Evolutionary conservation across 768 basidiomycete species (phyloP).

Genomic region (Suillus discolor): DNA sequence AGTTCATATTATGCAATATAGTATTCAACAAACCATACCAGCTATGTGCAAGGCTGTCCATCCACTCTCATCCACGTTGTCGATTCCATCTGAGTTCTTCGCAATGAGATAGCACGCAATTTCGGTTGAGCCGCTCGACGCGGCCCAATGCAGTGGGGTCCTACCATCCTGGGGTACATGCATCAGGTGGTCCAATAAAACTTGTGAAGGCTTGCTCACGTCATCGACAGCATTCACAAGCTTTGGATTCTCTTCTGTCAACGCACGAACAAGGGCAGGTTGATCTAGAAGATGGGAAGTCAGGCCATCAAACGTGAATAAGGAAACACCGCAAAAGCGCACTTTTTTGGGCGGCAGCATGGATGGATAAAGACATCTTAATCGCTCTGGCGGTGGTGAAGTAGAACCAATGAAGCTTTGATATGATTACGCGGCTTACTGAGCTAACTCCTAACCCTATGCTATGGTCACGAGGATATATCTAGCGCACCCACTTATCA

Average conservation of each 20-base stretch:
- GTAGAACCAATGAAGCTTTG: background rate
- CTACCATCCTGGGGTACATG: slow-evolving; percentile 60
- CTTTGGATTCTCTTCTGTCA: slow-evolving; percentile 63
- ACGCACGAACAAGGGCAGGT: slow-evolving; percentile 64
- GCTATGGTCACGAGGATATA: slow-evolving; percentile 16
- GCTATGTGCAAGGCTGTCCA: slow-evolving; percentile 86
- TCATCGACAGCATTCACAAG: slow-evolving; percentile 63
- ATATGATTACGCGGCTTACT: slow-evolving; percentile 15
- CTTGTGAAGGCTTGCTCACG: slow-evolving; percentile 39
- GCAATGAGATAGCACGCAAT: slow-evolving; percentile 70
- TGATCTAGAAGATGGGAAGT: slow-evolving; percentile 50
- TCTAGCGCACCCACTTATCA: background rate
- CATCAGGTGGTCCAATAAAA: background rate
- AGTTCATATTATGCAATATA: background rate
- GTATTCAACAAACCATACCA: slow-evolving; percentile 40
- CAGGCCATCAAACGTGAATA: background rate
- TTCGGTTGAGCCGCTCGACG: slow-evolving; percentile 70
- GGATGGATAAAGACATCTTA: slow-evolving; percentile 54
- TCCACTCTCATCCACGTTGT: slow-evolving; percentile 63
- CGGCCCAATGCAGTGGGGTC: slow-evolving; percentile 86
- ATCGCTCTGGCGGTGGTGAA: slow-evolving; percentile 5
- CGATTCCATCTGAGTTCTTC: slow-evolving; percentile 62
- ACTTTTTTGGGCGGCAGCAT: slow-evolving; percentile 75
- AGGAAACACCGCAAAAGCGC: slow-evolving; percentile 15
- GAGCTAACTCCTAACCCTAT: slow-evolving; percentile 26